Conservation (phyloP, 768 basidiomycete genomes). For the Gymnopilus dilepis region DNA sequence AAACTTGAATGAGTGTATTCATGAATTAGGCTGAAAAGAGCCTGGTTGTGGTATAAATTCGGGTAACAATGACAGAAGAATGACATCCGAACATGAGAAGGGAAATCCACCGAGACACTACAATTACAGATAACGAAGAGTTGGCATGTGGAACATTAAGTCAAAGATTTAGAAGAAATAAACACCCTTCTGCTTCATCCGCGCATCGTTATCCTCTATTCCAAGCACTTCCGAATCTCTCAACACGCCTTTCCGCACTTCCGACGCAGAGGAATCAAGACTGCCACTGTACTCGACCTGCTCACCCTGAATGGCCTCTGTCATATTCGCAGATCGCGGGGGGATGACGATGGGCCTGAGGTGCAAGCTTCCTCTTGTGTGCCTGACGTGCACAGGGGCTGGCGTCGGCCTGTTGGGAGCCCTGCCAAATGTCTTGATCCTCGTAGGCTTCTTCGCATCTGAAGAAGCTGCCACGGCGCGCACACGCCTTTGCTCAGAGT, state of each 20-base stretch:
- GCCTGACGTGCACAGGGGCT: slow-evolving; percentile 29
- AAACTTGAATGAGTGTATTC: not conserved
- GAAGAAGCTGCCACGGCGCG: slow-evolving; percentile 2
- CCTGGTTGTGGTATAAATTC: slow-evolving; percentile 4
- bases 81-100: not conserved
- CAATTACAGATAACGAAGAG: slow-evolving; percentile 10
- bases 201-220: slow-evolving; percentile 29
- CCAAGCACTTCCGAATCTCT: slow-evolving; percentile 41
- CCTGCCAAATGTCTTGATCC: slow-evolving; percentile 47
- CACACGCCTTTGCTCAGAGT: slow-evolving; percentile 12
- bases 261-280: slow-evolving; percentile 16
- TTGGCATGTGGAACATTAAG: not conserved
- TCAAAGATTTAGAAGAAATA: slow-evolving; percentile 14
- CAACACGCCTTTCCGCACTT: slow-evolving; percentile 25
- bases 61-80: not conserved
- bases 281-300: slow-evolving; percentile 31
- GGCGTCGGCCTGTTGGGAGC: slow-evolving; percentile 43
- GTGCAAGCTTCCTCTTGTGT: slow-evolving; percentile 37
- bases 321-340: slow-evolving; percentile 28
- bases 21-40: not conserved
- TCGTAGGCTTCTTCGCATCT: slow-evolving; percentile 20
- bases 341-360: slow-evolving; percentile 40
- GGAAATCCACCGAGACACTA: slow-evolving; percentile 4
- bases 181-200: slow-evolving; percentile 13
- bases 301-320: slow-evolving; percentile 29